These are phyloP conservation scores for Farysia itapuensis DNA, from an alignment of 1,284 basidiomycete genomes.

Conservation along the genomic window DNA sequence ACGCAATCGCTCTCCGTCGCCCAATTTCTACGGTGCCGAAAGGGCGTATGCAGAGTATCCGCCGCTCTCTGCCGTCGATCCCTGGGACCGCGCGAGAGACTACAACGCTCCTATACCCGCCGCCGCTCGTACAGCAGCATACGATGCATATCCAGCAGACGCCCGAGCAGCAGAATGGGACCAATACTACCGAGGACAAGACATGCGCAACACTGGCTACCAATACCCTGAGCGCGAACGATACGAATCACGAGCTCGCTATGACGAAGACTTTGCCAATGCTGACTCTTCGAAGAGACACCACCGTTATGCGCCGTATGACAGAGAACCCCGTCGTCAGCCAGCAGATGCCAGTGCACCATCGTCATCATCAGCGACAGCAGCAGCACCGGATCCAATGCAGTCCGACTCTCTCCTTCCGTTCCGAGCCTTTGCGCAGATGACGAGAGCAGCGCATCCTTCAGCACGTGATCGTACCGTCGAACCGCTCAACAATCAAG, in stretches of 20 bases:
- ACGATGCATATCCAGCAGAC: constrained; percentile 22
- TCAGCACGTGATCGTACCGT: constrained; percentile 32
- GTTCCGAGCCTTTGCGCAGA: constrained; percentile 42
- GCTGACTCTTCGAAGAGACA: constrained; percentile 18
- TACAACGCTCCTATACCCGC: constrained; percentile 20
- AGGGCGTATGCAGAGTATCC: constrained; percentile 15
- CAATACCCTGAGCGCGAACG: constrained; percentile 23
- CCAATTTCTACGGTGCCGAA: constrained; percentile 22
- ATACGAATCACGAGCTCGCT: constrained; percentile 21
- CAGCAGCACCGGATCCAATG: constrained; percentile 28
- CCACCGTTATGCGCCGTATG: constrained; percentile 8
- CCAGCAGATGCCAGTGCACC: neutral
- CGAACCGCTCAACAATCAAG: constrained; percentile 30
- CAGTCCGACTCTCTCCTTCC: constrained; percentile 37
- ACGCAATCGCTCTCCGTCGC: constrained; percentile 34
- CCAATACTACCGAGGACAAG: constrained; percentile 30
- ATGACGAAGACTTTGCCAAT: constrained; percentile 16
- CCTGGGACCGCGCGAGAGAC: constrained; percentile 34
- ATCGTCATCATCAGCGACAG: neutral
- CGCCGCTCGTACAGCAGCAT: constrained; percentile 12
- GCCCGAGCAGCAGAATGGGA: constrained; percentile 29
- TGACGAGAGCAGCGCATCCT: constrained; percentile 32
- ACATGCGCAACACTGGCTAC: constrained; percentile 17
- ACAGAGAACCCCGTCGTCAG: constrained; percentile 18
- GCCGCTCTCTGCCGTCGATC: constrained; percentile 14